Evolutionary conservation across 208 protist genomes (phyloP), one percentile per base, ranked within the genome.

Genomic region (Tetramitus jugosus): DNA sequence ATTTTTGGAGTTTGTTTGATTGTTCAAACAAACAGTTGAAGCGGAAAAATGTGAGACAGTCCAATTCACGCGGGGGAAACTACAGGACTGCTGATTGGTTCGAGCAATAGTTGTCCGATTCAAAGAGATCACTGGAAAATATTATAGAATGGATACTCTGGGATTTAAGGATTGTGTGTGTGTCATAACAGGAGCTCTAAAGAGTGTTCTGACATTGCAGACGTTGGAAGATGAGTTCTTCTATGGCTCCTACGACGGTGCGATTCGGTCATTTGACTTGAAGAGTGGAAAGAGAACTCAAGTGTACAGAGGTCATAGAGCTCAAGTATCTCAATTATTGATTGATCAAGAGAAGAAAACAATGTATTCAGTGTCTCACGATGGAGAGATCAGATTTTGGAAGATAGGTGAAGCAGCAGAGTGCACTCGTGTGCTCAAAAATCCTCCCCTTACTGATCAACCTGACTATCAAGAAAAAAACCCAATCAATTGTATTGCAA

Each of bases 381-480:
- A 69, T 69, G 62, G 62, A 39, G 62, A 69, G 37, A 26, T 69
- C n/a, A 7, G 62, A 43, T 69, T 29, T 69, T 69, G 62, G 62
- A 37, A 69, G 8, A 8, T 69, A 56, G 49, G 20, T 20, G 20
- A 56, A 10, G 49, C 10, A 26, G 49, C 14, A 56, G 49, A 56
- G 49, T 56, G 49, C 49, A 56, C 20, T 26, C 10, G 20, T 26
- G 20, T 56, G 20, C 20, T 56, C 49, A 56, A 20, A 10, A 26
- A 10, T 56, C 49, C 49, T 26, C 49, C 10, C 10, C 14, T 56
- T 56, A 10, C 49, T 26, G 49, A 26, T 56, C 14, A 26, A 10
- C 14, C 14, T 26, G 49, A 56, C 49, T 26, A 20, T 10, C 10
- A 20, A 56, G 49, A 10, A 20, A 10, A 56, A 56, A 56, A 26